Base-by-base conservation (phyloP, 2,329 filamentous ascomycete genomes). In the Cryphonectria radicalis region DNA sequence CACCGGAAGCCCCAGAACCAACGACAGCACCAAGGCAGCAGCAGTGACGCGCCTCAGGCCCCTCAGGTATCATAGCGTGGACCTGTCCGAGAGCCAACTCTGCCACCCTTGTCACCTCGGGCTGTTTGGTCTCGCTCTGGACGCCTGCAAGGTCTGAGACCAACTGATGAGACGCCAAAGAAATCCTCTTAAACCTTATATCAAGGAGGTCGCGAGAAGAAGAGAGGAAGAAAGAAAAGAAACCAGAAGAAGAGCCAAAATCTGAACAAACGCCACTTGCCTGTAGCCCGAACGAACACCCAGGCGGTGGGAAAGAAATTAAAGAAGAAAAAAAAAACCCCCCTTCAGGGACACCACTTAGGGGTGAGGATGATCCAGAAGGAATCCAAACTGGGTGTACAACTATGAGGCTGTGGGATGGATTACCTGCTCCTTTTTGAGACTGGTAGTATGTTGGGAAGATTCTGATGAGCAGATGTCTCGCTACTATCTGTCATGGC, bases 1-100 rank as follows among this genome's bases (percentile, higher is more conserved):
- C 82, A 84, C 73, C 78, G 72, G n/a, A 78, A 80, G 69, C 79
- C 79, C 70, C 79, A 80, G 70, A 75, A 76, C 67, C 73, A 77
- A 25, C 77, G 77, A 62, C 77, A 73, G 70, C 71, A 70, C 40
- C 74, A 69, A 66, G 66, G 71, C 17, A 70, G 43, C 60, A 72
- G 42, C 60, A 70, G 68, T 25, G 71, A 73, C 32, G 55, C 71
- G 7, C 28, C 8, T 32, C 62, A 64, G 25, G 28, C 59, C n/a
- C 7, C 63, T 13, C 69, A 71, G 65, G 66, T 66, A 25, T 71
- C 71, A 73, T 73, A 73, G 69, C 55, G 63, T 40, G 35, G 22
- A 46, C 46, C 55, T 35, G 25, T 59, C 55, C 55, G 55, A 17
- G 28, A 32, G 25, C 28, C 55, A 59, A 32, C 28, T 14, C 11